Evolutionary conservation across 805 yeast species (phyloP), one percentile per base, ranked within the genome.

Genomic region (Teunomyces kruisii): DNA sequence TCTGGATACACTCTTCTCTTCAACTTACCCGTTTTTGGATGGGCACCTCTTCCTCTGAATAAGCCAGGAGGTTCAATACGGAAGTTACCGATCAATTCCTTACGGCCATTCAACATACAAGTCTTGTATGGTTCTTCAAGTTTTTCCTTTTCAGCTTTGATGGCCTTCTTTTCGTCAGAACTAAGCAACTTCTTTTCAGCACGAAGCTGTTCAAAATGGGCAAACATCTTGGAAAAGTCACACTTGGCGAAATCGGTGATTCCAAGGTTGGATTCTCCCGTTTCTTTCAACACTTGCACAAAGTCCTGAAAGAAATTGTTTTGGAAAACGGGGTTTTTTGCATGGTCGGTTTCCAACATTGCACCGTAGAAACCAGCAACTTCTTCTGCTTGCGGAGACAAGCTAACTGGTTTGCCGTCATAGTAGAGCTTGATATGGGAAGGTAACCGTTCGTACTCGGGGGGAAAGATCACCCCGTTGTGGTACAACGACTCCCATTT

Each of bases 311-410:
- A 92, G 70, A 92, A 92, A 64, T 92, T 92, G 58, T 82, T 80
- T 52, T 84, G 96, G 64, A 92, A 92, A 0, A 80, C 82, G 0
- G 95, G 90, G 58, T 90, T 92, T 50, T 83, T 78, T 9, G 90
- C 94, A 65, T 92, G 97, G 52, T 92, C 97, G 1, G 90, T 78
- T 52, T 88, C 90, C 36, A 91, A 51, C 80, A 92, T 76, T 5
- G 96, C 96, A 8, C 86, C 98, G 64, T 77, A 92, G 59, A 90
- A 92, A 0, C 97, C 97, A 0, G 97, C 98, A 29, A 92, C 97
- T 64, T 92, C 98, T 66, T 92, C 99, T 2, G 97, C 97, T 45
- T 75, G 86, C 1, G 71, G 67, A 1, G 96, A 92, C 46, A 92
- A 72, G 24, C 71, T 72, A 0, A 91, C 91, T 0, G 94, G 87